Evolutionary conservation across 2,329 filamentous ascomycete genomes (phyloP), one percentile per base, ranked within the genome.

Genomic region (Alternaria alternata): DNA sequence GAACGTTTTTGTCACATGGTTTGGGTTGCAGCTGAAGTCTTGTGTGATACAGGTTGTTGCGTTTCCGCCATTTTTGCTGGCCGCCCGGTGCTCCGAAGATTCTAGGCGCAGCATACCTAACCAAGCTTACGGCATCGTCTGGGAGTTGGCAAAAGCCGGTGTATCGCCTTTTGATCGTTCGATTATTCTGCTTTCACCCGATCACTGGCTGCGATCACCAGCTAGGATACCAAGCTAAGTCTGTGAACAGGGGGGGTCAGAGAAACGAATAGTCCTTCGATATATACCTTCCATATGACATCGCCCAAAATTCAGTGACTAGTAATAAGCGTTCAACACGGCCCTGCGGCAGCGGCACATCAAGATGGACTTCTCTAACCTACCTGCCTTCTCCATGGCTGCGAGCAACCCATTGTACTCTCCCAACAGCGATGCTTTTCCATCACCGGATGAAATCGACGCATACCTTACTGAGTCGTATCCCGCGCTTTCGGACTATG

Each of bases 391-490:
- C 18, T 26, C 57, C 8, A 4, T 56, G 42, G 39, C 32, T n/a
- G 20, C 57, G n/a, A 43, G 38, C 41, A 43, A 51, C 34, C 39
- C 47, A 7, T 42, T 48, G 18, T 60, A 60, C 26, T 60, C 57
- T 39, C 57, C 57, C 16, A 56, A 52, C 41, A 60, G 57, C 47
- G 57, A 60, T 4, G 30, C 32, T 7, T 60, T 60, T 28, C 53
- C 57, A n/a, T 60, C 53, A 12, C 46, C 57, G 2, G 57, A 57
- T 34, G 36, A 54, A n/a, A 24, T 60, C 28, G 57, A 57, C 48
- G 16, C 47, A n/a, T 42, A 55, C 42, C 53, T 55, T 22, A 57
- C 49, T 20, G 53, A 49, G 36, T 52, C 57, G 3, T 60, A 60
- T 42, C 18, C 53, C 16, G 28, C 47, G 6, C 42, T 57, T 14